These are phyloP conservation scores for Hypomontagnella submonticulosa DNA, from an alignment of 495 filamentous ascomycete species.

Conservation along the genomic window DNA sequence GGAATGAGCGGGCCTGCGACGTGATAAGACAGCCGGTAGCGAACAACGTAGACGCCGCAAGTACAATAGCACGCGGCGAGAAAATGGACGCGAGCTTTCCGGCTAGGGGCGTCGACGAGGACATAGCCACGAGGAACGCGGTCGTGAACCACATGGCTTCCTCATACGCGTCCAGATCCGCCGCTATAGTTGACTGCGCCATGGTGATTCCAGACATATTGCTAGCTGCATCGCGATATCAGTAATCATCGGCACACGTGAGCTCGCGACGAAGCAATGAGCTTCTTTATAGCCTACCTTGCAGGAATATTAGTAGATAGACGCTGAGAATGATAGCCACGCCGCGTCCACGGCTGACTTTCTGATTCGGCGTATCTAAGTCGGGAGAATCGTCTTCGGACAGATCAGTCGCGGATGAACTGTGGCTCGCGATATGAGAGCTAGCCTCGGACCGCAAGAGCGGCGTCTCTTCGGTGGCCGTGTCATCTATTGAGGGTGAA, in stretches of 20 bases:
- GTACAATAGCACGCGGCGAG: constrained; percentile 68
- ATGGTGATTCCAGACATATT: constrained; percentile 83
- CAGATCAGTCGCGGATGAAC: constrained; percentile 20
- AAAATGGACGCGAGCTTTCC: constrained; percentile 77
- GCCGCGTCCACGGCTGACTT: constrained; percentile 38
- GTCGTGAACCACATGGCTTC: constrained; percentile 80
- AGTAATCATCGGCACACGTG: constrained; percentile 8
- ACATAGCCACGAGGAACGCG: constrained; percentile 76
- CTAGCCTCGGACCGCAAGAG: constrained; percentile 49
- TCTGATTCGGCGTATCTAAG: constrained; percentile 45
- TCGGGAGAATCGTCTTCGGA: constrained; percentile 29
- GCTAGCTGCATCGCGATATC: constrained; percentile 52
- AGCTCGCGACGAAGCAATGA: background rate
- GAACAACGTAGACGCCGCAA: constrained; percentile 66
- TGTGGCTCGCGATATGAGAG: constrained; percentile 15
- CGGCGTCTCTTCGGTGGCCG: constrained; percentile 52
- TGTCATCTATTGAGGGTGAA: constrained; percentile 26
- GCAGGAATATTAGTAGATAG: constrained; percentile 59
- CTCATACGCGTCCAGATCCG: constrained; percentile 76
- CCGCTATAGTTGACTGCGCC: constrained; percentile 76
- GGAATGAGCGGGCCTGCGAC: constrained; percentile 64
- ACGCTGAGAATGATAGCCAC: constrained; percentile 54
- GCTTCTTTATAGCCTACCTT: constrained; percentile 40
- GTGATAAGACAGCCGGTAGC: constrained; percentile 71
- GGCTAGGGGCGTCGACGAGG: constrained; percentile 70